Conservation (phyloP, 1,139 yeast species). For the Petasospora fabianii region DNA sequence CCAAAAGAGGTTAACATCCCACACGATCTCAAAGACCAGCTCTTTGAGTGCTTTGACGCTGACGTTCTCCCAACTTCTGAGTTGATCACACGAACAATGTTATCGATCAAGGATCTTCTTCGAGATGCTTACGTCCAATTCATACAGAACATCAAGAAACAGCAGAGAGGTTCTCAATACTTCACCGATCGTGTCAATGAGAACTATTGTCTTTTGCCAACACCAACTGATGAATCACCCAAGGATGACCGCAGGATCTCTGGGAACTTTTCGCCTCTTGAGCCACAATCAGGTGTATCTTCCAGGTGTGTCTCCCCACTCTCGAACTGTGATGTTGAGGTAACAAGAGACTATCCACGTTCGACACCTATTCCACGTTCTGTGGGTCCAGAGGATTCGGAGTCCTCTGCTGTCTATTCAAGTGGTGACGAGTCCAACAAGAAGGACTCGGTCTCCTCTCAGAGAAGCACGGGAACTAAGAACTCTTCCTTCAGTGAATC, state of each 20-base stretch:
- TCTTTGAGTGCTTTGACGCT: slow-evolving; percentile 8
- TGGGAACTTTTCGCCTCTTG: slow-evolving; percentile 23
- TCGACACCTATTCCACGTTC: slow-evolving; percentile 13
- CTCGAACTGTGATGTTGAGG: slow-evolving; percentile 7
- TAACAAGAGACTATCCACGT: background rate
- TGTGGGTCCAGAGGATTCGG: slow-evolving; percentile 1
- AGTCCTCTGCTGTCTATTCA: slow-evolving; percentile 4
- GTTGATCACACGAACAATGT: slow-evolving; percentile 20
- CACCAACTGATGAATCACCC: slow-evolving; percentile 17
- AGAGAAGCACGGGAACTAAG: slow-evolving; percentile 8
- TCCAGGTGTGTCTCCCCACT: slow-evolving; percentile 20
- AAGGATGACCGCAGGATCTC: slow-evolving; percentile 8
- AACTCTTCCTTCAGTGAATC: slow-evolving; percentile 19
- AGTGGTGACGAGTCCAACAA: slow-evolving; percentile 14
- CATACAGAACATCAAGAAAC: slow-evolving; percentile 16
- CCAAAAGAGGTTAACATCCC: slow-evolving; percentile 27
- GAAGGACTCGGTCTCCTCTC: slow-evolving; percentile 11
- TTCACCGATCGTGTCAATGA: slow-evolving; percentile 15
- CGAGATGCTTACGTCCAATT: slow-evolving; percentile 26
- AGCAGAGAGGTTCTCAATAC: slow-evolving; percentile 6
- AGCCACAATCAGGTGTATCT: slow-evolving; percentile 11
- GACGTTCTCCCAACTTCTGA: slow-evolving; percentile 17
- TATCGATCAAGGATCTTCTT: slow-evolving; percentile 20
- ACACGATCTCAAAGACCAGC: slow-evolving; percentile 20
- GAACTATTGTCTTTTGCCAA: slow-evolving; percentile 17